Conservation (phyloP, 1,284 basidiomycete genomes). For the Cryptococcus neoformans region DNA sequence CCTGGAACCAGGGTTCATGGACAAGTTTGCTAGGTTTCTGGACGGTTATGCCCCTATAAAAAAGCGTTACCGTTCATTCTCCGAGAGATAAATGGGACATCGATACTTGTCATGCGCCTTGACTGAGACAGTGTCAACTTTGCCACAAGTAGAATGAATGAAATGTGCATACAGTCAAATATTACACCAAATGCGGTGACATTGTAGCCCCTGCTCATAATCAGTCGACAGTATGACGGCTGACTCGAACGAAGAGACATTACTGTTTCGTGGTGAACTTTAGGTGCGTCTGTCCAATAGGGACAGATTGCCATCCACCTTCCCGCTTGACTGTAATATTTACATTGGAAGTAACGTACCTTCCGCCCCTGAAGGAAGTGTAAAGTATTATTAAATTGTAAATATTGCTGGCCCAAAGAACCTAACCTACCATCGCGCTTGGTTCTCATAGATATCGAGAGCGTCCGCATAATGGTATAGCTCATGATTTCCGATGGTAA, state of each 20-base stretch:
- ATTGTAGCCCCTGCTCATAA: constrained; percentile 54
- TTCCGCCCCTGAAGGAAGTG: constrained; percentile 55
- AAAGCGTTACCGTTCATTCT: background rate
- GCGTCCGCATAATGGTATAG: constrained; percentile 74
- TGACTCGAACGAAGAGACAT: background rate
- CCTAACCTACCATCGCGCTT: constrained; percentile 47
- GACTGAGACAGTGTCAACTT: constrained; percentile 18
- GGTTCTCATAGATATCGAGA: constrained; percentile 74
- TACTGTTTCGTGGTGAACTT: constrained; percentile 76
- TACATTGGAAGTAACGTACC: constrained; percentile 77
- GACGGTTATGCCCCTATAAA: constrained; percentile 62
- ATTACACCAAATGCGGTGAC: constrained; percentile 80
- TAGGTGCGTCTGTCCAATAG: constrained; percentile 58
- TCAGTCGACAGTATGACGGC: background rate
- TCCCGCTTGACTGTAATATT: constrained; percentile 68
- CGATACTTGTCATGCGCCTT: constrained; percentile 33
- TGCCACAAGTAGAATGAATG: background rate
- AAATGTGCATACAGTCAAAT: constrained; percentile 53
- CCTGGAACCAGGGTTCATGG: constrained; percentile 63
- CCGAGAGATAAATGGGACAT: constrained; percentile 4
- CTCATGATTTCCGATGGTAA: constrained; percentile 87
- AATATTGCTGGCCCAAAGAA: constrained; percentile 19
- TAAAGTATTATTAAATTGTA: background rate
- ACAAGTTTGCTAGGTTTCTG: constrained; percentile 71
- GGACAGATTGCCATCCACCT: constrained; percentile 25